Evolutionary conservation across 2,329 filamentous ascomycete species (phyloP).

Genomic region (Macrophomina pseudophaseolina): DNA sequence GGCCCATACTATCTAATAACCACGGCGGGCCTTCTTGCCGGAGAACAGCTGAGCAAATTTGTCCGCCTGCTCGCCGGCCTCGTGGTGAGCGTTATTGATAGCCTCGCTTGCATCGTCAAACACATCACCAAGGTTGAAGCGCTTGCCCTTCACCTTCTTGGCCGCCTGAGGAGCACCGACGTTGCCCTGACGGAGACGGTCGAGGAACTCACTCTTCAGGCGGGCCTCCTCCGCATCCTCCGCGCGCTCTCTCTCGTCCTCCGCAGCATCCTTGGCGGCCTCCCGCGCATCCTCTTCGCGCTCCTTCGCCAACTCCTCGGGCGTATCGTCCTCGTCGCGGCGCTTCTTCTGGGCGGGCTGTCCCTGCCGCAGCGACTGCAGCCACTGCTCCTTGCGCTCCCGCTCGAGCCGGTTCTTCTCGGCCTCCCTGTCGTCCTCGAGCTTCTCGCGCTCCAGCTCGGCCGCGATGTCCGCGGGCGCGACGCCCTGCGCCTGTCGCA

Average conservation of each 20-base stretch:
- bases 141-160: not conserved
- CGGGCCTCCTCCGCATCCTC: not conserved
- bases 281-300: not conserved
- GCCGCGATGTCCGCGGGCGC: not conserved
- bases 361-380: not conserved
- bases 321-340: not conserved
- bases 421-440: not conserved
- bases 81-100: not conserved
- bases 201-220: not conserved
- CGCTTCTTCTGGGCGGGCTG: not conserved
- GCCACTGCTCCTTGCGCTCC: not conserved
- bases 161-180: not conserved
- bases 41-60: not conserved
- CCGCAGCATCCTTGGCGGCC: not conserved
- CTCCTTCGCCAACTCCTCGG: not conserved
- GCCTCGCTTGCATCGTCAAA: not conserved
- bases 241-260: not conserved
- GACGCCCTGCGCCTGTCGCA: not conserved
- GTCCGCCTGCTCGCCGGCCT: not conserved
- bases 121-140: not conserved
- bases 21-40: not conserved
- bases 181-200: not conserved
- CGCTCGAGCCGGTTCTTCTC: slow-evolving; percentile 12
- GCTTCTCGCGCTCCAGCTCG: not conserved
- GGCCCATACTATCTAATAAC: not conserved